Conservation (phyloP, 371 early-diverging fungal genomes). For the Mortierella sp. region DNA sequence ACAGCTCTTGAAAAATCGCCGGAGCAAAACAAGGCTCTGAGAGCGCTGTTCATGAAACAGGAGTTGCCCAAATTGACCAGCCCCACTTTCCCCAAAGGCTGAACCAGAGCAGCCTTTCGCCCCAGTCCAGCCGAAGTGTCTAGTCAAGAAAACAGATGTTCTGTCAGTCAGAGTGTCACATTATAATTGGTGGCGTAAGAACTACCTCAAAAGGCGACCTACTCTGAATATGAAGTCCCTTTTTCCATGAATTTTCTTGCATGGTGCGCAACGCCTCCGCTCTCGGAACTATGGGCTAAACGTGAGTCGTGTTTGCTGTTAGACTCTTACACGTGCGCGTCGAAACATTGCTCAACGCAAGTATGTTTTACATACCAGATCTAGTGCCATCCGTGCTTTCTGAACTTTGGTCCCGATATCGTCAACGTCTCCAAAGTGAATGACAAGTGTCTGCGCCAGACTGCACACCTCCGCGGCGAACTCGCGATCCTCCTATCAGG, state of each 20-base stretch:
- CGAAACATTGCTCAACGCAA: not conserved
- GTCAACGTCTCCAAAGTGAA: slow-evolving; percentile 46
- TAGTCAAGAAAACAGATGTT: not conserved
- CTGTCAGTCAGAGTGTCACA: not conserved
- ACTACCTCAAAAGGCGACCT: not conserved
- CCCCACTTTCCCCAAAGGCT: slow-evolving; percentile 50
- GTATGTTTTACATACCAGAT: slow-evolving; percentile 23
- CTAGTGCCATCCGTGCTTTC: slow-evolving; percentile 30
- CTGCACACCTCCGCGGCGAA: slow-evolving; percentile 41
- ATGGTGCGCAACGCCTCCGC: slow-evolving; percentile 39
- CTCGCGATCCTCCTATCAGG: slow-evolving; percentile 29
- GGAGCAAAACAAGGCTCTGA: slow-evolving; percentile 45
- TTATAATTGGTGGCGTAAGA: not conserved
- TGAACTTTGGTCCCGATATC: slow-evolving; percentile 33
- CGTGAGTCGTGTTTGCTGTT: not conserved
- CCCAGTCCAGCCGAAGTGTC: slow-evolving; percentile 29
- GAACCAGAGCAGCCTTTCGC: slow-evolving; percentile 21
- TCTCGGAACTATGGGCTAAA: slow-evolving; percentile 40
- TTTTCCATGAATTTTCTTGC: slow-evolving; percentile 47
- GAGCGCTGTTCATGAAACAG: slow-evolving; percentile 59
- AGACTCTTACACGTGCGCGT: not conserved
- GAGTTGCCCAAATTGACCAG: slow-evolving; percentile 59
- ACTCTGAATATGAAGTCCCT: slow-evolving; percentile 40
- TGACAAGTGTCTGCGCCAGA: slow-evolving; percentile 44
- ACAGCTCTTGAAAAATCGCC: slow-evolving; percentile 33